These are phyloP conservation scores for Calonectria henricotiae DNA, from an alignment of 2,329 filamentous ascomycete genomes.

Conservation along the genomic window DNA sequence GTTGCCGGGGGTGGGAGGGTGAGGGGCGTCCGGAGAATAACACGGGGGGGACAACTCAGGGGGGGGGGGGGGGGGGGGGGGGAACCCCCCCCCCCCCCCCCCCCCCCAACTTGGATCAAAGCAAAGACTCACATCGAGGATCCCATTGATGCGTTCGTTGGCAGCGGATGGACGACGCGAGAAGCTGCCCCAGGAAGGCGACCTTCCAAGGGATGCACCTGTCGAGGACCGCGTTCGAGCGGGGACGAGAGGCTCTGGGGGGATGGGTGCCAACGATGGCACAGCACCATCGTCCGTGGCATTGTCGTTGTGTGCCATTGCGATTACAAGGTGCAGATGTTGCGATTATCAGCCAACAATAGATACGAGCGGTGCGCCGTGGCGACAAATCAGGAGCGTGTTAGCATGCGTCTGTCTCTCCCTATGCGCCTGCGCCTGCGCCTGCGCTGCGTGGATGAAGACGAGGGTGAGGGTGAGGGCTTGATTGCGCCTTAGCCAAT, in stretches of 20 bases:
- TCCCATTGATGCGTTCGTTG: conserved; percentile 63
- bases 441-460: not conserved
- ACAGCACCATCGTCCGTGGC: conserved; percentile 4
- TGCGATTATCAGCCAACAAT: not conserved
- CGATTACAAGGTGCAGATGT: conserved; percentile 6
- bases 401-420: not conserved
- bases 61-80: no score
- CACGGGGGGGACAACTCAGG: no score
- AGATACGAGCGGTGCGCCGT: not conserved
- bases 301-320: conserved; percentile 7
- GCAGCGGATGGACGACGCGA: conserved; percentile 47
- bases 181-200: conserved; percentile 45
- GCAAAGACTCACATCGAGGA: conserved; percentile 63
- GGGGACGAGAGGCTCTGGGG: conserved; percentile 34
- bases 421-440: not conserved
- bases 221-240: conserved; percentile 38
- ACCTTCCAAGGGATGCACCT: conserved; percentile 37
- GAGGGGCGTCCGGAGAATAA: no score
- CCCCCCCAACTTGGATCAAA: no score
- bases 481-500: conserved; percentile 14
- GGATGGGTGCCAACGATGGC: not conserved
- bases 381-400: not conserved
- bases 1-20: no score
- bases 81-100: no score
- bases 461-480: conserved; percentile 5